Conservation (phyloP, 169 alveolate species). For the Plasmodium inui region DNA sequence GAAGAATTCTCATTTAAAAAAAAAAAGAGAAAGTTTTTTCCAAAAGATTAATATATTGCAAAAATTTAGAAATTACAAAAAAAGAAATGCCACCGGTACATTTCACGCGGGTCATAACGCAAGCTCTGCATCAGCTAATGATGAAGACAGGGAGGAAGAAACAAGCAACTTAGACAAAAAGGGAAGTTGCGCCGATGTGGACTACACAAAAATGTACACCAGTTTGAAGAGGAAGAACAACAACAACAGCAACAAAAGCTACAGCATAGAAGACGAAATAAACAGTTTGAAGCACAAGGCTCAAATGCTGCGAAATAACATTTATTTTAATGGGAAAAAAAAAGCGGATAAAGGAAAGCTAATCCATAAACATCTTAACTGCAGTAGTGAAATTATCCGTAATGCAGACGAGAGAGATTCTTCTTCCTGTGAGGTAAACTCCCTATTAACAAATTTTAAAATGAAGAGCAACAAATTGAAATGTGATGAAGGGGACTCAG, state of each 20-base stretch:
- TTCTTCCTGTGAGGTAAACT: not conserved
- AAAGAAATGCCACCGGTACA: conserved; percentile 51
- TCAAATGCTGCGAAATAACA: conserved; percentile 5
- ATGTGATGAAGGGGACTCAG: not conserved
- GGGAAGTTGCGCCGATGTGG: not conserved
- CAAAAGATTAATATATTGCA: conserved; percentile 65
- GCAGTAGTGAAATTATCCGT: conserved; percentile 7
- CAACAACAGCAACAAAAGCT: conserved; percentile 25
- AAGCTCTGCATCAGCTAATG: conserved; percentile 2
- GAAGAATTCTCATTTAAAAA: conserved; percentile 16
- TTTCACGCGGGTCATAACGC: conserved; percentile 5
- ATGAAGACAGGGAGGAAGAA: not conserved
- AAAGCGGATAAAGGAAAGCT: not conserved
- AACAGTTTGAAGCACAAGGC: conserved; percentile 30
- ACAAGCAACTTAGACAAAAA: not conserved
- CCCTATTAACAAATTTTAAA: conserved; percentile 1
- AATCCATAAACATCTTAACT: not conserved
- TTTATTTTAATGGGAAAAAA: conserved; percentile 14
- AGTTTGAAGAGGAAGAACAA: conserved; percentile 16
- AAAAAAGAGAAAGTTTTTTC: conserved; percentile 72
- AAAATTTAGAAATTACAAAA: conserved; percentile 59
- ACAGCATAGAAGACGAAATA: conserved; percentile 31
- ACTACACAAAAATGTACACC: not conserved
- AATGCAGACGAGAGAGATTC: not conserved
- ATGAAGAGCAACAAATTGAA: conserved; percentile 6